Percentiles rank a stretch among this genome's conserved stretches.
These are phyloP conservation scores for Melampsora americana DNA, from an alignment of 1,284 basidiomycete species.

Conservation along the genomic window DNA sequence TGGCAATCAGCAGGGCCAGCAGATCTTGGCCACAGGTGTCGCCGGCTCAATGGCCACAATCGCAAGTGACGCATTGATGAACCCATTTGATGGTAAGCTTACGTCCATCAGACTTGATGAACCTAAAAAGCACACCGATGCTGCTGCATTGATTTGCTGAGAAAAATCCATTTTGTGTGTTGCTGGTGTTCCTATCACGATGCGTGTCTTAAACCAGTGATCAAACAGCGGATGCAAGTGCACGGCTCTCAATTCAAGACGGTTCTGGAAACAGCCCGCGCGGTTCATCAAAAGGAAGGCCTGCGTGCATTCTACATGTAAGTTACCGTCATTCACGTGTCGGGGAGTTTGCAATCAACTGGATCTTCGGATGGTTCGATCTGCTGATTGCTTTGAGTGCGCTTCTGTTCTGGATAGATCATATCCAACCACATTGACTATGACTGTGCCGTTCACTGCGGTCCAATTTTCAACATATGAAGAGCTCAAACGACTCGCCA, in stretches of 20 bases:
- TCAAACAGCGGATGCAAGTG: conserved; percentile 99
- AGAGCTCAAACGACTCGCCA: conserved; percentile 80
- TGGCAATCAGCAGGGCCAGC: conserved; percentile 76
- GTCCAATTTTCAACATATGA: conserved; percentile 98
- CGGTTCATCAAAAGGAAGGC: conserved; percentile 82
- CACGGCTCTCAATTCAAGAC: conserved; percentile 85
- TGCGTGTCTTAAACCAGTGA: conserved; percentile 62
- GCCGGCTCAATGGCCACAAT: conserved; percentile 94
- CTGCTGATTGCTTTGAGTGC: background rate
- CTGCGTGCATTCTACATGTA: conserved; percentile 93
- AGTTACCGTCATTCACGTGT: background rate
- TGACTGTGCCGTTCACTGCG: conserved; percentile 96
- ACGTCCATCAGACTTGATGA: conserved; percentile 32
- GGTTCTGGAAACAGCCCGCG: conserved; percentile 73
- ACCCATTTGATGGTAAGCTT: conserved; percentile 90
- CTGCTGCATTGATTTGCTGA: background rate
- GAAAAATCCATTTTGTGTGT: background rate
- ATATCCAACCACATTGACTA: conserved; percentile 59
- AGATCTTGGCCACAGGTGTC: conserved; percentile 67
- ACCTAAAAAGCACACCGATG: background rate
- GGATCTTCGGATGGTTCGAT: no score
- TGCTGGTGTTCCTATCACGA: background rate
- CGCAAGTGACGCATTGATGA: conserved; percentile 96
- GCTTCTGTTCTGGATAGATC: conserved; percentile 21
- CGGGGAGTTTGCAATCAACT: background rate